These are phyloP conservation scores for Knoxia roxburghii DNA, from an alignment of 257 asterid species.

Conservation along the genomic window DNA sequence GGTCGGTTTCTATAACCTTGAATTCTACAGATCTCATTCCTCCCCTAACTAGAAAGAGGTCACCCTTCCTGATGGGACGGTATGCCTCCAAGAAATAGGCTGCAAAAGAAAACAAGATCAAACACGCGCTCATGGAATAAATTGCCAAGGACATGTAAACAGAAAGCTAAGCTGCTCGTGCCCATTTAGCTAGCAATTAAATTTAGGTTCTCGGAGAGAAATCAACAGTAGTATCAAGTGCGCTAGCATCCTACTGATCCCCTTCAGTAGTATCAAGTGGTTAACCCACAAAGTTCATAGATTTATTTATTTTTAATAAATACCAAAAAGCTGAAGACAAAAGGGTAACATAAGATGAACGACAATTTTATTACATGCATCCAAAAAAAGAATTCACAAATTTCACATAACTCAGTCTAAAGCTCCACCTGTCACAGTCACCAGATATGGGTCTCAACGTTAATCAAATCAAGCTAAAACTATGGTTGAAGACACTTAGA, in stretches of 20 bases:
- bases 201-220: neutral
- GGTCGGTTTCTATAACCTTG: conserved; percentile 74
- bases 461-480: neutral
- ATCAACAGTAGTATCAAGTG: neutral
- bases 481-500: neutral
- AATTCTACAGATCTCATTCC: conserved; percentile 86
- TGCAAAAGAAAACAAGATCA: conserved; percentile 21
- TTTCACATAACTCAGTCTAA: neutral
- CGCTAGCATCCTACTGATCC: neutral
- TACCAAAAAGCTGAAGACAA: neutral
- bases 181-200: too few species aligned
- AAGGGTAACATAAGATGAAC: neutral
- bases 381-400: neutral
- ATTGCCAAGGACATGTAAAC: neutral
- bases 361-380: neutral
- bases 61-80: conserved; percentile 79
- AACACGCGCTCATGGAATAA: neutral
- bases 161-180: neutral
- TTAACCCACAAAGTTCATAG: too few species aligned
- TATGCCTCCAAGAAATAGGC: conserved; percentile 83
- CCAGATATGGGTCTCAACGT: neutral
- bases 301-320: neutral
- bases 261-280: too few species aligned
- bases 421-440: neutral
- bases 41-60: conserved; percentile 74